These are phyloP conservation scores for Xylariaceae sp. DNA, from an alignment of 2,329 filamentous ascomycete species.

Conservation along the genomic window DNA sequence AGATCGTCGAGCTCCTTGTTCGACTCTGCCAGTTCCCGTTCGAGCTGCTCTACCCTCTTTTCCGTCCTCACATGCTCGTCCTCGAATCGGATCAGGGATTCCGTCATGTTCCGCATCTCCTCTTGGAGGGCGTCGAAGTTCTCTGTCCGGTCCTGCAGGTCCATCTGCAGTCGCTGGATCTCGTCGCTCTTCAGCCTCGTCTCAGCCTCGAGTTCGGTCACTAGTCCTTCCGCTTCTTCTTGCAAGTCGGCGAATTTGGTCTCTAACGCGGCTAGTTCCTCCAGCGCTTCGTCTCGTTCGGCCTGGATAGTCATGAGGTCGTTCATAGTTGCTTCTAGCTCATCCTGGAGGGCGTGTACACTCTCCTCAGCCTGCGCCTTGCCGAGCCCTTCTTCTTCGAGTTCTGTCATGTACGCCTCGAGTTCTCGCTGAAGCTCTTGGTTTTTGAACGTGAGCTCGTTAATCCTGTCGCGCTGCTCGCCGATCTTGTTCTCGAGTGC, in stretches of 20 bases:
- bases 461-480: slow-evolving; percentile 78
- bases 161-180: slow-evolving; percentile 61
- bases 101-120: slow-evolving; percentile 89
- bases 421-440: slow-evolving; percentile 82
- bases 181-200: slow-evolving; percentile 68
- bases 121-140: slow-evolving; percentile 88
- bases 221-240: slow-evolving; percentile 60
- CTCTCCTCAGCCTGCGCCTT: slow-evolving; percentile 56
- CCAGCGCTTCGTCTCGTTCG: slow-evolving; percentile 80
- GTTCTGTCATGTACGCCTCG: slow-evolving; percentile 71
- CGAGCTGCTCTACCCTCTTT: slow-evolving; percentile 73
- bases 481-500: slow-evolving; percentile 80
- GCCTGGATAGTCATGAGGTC: slow-evolving; percentile 73
- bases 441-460: slow-evolving; percentile 79
- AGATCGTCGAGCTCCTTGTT: slow-evolving; percentile 83
- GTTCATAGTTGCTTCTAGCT: slow-evolving; percentile 71
- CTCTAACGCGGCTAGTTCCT: slow-evolving; percentile 56
- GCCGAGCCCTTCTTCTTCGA: slow-evolving; percentile 64
- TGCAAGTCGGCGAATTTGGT: slow-evolving; percentile 55
- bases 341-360: slow-evolving; percentile 64
- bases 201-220: slow-evolving; percentile 63
- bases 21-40: slow-evolving; percentile 75
- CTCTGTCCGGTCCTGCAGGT: slow-evolving; percentile 71
- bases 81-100: slow-evolving; percentile 78
- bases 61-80: slow-evolving; percentile 80